phyloP scores from a whole-genome alignment of 305 asterid genomes.

The Fraxinus nigra region DNA sequence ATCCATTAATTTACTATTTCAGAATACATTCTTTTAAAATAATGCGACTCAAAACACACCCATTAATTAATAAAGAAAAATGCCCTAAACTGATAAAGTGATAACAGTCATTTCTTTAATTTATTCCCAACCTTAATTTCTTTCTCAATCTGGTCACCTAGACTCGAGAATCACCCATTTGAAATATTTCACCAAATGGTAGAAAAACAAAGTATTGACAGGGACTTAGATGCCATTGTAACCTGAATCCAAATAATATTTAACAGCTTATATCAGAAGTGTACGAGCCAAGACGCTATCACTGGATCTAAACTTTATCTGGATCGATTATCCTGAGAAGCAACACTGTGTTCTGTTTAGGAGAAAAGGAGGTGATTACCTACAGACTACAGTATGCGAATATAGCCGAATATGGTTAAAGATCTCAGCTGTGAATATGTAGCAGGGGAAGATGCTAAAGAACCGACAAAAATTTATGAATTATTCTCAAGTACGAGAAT shows the following conservation, averaged over 20 bases:
- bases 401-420: background rate
- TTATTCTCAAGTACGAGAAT: constrained; percentile 24
- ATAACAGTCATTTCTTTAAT: background rate
- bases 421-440: background rate
- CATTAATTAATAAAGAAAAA: background rate
- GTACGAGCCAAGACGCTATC: background rate
- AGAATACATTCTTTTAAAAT: no score
- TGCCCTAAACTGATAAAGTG: background rate
- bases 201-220: background rate
- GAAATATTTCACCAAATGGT: background rate
- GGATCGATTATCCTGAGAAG: background rate
- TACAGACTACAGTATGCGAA: background rate
- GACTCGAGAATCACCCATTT: background rate
- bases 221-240: background rate
- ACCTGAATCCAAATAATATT: background rate
- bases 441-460: background rate
- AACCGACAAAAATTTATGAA: constrained; percentile 22
- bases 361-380: background rate
- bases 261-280: background rate
- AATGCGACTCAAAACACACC: no score
- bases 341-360: background rate
- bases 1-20: no score
- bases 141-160: background rate
- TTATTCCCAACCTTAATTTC: background rate
- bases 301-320: background rate